These are phyloP conservation scores for Ephemerocybe angulata DNA, from an alignment of 768 basidiomycete species.

Conservation along the genomic window DNA sequence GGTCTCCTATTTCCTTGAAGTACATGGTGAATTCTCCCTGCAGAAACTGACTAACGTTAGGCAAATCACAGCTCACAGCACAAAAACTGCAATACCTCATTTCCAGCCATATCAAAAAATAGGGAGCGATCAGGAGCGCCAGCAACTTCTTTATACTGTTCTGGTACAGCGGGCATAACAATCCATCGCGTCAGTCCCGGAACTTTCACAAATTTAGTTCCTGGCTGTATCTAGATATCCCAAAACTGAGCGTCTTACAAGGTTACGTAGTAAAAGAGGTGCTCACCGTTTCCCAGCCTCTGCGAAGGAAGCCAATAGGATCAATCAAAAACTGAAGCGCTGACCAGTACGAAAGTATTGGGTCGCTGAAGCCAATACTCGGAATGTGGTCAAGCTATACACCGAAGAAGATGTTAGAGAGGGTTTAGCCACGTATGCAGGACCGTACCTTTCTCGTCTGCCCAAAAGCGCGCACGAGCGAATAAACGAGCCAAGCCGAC, in stretches of 20 bases:
- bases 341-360: neutral
- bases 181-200: constrained; percentile 5
- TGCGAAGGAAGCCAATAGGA: neutral
- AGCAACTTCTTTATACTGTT: constrained; percentile 28
- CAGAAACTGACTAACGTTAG: neutral
- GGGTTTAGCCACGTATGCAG: neutral
- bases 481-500: neutral
- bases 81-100: constrained; percentile 27
- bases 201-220: constrained; percentile 1
- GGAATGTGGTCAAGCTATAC: neutral
- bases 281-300: neutral
- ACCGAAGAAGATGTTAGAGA: neutral
- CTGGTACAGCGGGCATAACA: constrained; percentile 9
- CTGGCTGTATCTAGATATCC: neutral
- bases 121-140: constrained; percentile 29
- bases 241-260: neutral
- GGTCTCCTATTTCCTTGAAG: constrained; percentile 12
- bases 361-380: neutral
- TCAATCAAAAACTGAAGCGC: neutral
- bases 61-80: neutral
- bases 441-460: neutral
- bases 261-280: neutral
- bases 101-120: constrained; percentile 22
- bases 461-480: neutral
- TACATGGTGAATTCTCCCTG: constrained; percentile 13